A percentile compares a stretch with the other conserved stretches of the same genome.
Conservation (phyloP, 805 yeast genomes). For the Nakazawaea laoshanensis region DNA sequence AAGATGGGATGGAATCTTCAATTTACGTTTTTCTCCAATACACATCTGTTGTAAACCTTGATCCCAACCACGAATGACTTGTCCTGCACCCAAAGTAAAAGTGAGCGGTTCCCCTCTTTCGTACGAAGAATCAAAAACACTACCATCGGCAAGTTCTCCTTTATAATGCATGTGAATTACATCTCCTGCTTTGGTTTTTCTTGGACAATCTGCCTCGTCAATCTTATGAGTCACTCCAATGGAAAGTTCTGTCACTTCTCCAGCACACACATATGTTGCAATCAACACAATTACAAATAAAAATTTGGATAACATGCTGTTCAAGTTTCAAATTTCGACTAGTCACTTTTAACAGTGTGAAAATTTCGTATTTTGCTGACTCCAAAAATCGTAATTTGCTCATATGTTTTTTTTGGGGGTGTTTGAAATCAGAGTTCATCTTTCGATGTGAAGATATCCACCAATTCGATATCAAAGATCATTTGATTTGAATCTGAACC, state of each 20-base stretch:
- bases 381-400: too few species aligned
- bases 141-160: slow-evolving; percentile 61
- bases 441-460: slow-evolving; percentile 40
- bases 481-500: slow-evolving; percentile 73
- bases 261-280: too few species aligned
- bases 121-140: slow-evolving; percentile 68
- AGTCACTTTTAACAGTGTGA: too few species aligned
- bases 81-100: slow-evolving; percentile 70
- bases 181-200: slow-evolving; percentile 60
- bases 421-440: too few species aligned
- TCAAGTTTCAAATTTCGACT: too few species aligned
- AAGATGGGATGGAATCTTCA: slow-evolving; percentile 69
- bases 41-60: slow-evolving; percentile 72
- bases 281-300: too few species aligned
- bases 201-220: slow-evolving; percentile 43
- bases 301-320: too few species aligned
- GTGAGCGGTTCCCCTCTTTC: slow-evolving; percentile 57
- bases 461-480: slow-evolving; percentile 57
- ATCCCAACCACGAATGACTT: slow-evolving; percentile 89
- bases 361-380: too few species aligned
- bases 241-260: too few species aligned
- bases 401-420: too few species aligned
- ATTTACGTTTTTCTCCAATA: slow-evolving; percentile 75
- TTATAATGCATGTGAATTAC: slow-evolving; percentile 67
- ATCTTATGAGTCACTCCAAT: slow-evolving; percentile 38